Evolutionary conservation across 1,139 yeast species (phyloP).

Genomic region (Pichia sp.): DNA sequence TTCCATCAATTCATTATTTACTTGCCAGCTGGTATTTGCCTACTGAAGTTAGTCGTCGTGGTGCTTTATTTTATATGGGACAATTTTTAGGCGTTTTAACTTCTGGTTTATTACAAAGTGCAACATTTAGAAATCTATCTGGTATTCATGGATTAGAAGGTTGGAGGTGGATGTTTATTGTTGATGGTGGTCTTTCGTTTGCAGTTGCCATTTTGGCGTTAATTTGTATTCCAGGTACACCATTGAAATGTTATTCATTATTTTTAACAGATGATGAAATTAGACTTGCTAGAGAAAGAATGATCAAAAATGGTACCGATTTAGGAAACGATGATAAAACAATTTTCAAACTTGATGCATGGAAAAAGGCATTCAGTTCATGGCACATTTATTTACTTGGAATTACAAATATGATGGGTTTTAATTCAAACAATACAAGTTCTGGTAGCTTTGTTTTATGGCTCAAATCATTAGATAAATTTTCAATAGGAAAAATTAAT

Average conservation of each 20-base stretch:
- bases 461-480: slow-evolving; percentile 42
- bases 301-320: slow-evolving; percentile 36
- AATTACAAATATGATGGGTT: slow-evolving; percentile 37
- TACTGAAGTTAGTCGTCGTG: slow-evolving; percentile 38
- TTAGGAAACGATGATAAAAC: slow-evolving; percentile 31
- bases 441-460: slow-evolving; percentile 50
- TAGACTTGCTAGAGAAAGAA: slow-evolving; percentile 50
- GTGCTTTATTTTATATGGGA: slow-evolving; percentile 40
- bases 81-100: slow-evolving; percentile 41
- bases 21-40: slow-evolving; percentile 52
- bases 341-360: slow-evolving; percentile 23
- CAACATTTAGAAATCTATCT: slow-evolving; percentile 32
- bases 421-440: slow-evolving; percentile 38
- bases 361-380: slow-evolving; percentile 45
- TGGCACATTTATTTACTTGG: slow-evolving; percentile 48
- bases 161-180: slow-evolving; percentile 68
- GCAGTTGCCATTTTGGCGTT: slow-evolving; percentile 57
- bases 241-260: slow-evolving; percentile 48
- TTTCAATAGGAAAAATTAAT: slow-evolving; percentile 36
- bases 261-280: slow-evolving; percentile 52
- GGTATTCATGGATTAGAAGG: slow-evolving; percentile 41
- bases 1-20: slow-evolving; percentile 53
- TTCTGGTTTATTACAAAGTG: slow-evolving; percentile 38
- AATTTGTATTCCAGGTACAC: slow-evolving; percentile 61
- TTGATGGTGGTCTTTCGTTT: slow-evolving; percentile 54